Percentiles rank a stretch among this genome's conserved stretches.
phyloP scores from a whole-genome alignment of 257 asterid species.

The Solanum gandarillasii region DNA sequence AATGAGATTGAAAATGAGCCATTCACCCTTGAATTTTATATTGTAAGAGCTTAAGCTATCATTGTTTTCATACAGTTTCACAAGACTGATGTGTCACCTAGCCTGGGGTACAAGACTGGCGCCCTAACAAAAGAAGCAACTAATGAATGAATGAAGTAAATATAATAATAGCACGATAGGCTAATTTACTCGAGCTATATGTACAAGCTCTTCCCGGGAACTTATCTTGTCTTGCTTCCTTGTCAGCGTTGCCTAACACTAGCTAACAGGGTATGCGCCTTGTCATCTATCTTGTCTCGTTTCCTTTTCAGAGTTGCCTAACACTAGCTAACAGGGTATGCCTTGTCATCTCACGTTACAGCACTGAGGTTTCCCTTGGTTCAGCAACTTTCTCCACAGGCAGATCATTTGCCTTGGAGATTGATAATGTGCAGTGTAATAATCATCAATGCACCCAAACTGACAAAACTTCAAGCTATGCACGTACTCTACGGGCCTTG shows the following conservation, averaged over 20 bases:
- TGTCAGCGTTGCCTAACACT: neutral
- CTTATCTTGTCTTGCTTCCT: neutral
- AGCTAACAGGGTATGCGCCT: neutral
- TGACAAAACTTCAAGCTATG: conserved; percentile 93
- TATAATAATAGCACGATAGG: neutral
- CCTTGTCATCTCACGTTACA: conserved; percentile 73
- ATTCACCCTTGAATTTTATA: neutral
- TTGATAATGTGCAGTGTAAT: conserved; percentile 83
- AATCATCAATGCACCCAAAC: conserved; percentile 76
- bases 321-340: neutral
- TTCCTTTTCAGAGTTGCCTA: neutral
- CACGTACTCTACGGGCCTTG: conserved; percentile 49
- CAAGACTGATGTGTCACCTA: neutral
- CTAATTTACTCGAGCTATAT: neutral
- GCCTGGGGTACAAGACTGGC: neutral
- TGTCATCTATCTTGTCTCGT: conserved; percentile 26
- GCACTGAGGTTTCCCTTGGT: conserved; percentile 54
- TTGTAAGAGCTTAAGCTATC: neutral
- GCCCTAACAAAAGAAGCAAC: neutral
- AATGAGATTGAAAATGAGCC: neutral
- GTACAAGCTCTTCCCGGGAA: conserved; percentile 1
- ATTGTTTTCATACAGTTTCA: neutral
- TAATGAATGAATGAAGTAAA: neutral
- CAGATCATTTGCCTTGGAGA: conserved; percentile 96
- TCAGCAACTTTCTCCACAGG: conserved; percentile 67